Percentiles rank a stretch among this genome's conserved stretches.
Evolutionary conservation across 495 filamentous ascomycete genomes (phyloP).

Genomic region (Lasiosphaeria hispida): DNA sequence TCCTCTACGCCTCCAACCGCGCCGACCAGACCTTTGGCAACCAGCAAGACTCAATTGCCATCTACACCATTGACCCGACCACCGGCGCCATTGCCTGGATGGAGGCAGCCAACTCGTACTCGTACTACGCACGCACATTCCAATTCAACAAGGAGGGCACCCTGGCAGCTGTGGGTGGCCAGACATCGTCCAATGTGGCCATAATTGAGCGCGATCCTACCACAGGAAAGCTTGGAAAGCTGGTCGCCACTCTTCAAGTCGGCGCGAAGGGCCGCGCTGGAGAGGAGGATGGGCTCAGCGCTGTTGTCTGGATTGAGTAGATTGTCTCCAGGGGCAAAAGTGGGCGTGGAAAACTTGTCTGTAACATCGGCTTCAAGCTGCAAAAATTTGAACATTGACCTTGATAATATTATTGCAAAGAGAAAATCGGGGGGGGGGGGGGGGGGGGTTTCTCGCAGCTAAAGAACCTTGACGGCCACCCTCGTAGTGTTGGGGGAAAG

Average conservation of each 20-base stretch:
- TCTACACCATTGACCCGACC: conserved; percentile 31
- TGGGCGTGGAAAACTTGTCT: background rate
- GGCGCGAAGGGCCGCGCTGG: conserved; percentile 39
- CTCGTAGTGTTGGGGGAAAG: too few species aligned
- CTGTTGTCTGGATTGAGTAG: conserved; percentile 46
- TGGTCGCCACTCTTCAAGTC: conserved; percentile 42
- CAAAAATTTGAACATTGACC: too few species aligned
- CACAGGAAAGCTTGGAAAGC: conserved; percentile 55
- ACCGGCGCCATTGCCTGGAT: conserved; percentile 37
- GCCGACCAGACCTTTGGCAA: conserved; percentile 43
- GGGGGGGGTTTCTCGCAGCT: too few species aligned
- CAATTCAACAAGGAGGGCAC: conserved; percentile 60
- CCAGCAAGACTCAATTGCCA: conserved; percentile 40
- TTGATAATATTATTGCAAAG: too few species aligned
- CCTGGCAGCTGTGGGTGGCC: conserved; percentile 62
- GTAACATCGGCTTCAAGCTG: too few species aligned
- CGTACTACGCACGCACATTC: conserved; percentile 57
- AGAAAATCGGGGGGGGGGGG: too few species aligned
- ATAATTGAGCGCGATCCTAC: conserved; percentile 55
- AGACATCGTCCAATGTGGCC: conserved; percentile 59
- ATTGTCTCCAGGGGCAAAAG: background rate
- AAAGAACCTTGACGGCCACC: too few species aligned
- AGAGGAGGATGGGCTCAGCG: conserved; percentile 46
- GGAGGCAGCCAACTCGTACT: conserved; percentile 41
- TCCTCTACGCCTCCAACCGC: conserved; percentile 43